Evolutionary conservation across 2,329 filamentous ascomycete species (phyloP).

Genomic region (Venturia nashicola): DNA sequence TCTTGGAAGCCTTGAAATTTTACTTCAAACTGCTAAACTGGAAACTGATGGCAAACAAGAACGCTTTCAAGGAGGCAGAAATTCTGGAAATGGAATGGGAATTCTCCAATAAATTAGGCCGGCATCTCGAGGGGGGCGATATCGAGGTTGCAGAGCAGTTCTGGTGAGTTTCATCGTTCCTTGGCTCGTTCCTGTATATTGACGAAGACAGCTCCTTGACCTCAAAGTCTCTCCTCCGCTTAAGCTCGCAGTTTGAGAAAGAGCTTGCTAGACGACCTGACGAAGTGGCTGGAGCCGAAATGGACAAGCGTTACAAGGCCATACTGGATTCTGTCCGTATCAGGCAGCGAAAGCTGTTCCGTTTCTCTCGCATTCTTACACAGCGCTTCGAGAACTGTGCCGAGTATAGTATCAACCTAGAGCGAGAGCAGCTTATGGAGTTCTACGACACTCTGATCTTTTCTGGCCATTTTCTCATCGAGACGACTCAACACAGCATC

Average conservation of each 20-base stretch:
- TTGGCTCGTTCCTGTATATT: slow-evolving; percentile 12
- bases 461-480: slow-evolving; percentile 79
- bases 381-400: slow-evolving; percentile 94
- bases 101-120: slow-evolving; percentile 87
- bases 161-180: slow-evolving; percentile 35
- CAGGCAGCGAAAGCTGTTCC: slow-evolving; percentile 88
- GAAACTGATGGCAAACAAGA: slow-evolving; percentile 95
- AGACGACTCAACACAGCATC: slow-evolving; percentile 51
- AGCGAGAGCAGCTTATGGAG: slow-evolving; percentile 55
- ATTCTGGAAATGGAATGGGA: slow-evolving; percentile 96
- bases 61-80: slow-evolving; percentile 98
- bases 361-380: slow-evolving; percentile 81
- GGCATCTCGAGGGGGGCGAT: slow-evolving; percentile 83
- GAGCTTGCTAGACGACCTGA: slow-evolving; percentile 77
- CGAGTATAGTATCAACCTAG: slow-evolving; percentile 77
- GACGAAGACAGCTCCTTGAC: slow-evolving; percentile 55
- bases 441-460: slow-evolving; percentile 71
- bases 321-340: slow-evolving; percentile 93
- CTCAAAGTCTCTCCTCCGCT: slow-evolving; percentile 76
- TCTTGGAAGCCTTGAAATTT: slow-evolving; percentile 86
- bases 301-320: slow-evolving; percentile 95
- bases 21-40: slow-evolving; percentile 99
- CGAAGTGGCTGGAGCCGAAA: slow-evolving; percentile 65
- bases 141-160: slow-evolving; percentile 98
- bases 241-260: slow-evolving; percentile 83